Evolutionary conservation across 345 rosid genomes (phyloP), one percentile per base, ranked within the genome.

Genomic region (Gossypium herbaceum): DNA sequence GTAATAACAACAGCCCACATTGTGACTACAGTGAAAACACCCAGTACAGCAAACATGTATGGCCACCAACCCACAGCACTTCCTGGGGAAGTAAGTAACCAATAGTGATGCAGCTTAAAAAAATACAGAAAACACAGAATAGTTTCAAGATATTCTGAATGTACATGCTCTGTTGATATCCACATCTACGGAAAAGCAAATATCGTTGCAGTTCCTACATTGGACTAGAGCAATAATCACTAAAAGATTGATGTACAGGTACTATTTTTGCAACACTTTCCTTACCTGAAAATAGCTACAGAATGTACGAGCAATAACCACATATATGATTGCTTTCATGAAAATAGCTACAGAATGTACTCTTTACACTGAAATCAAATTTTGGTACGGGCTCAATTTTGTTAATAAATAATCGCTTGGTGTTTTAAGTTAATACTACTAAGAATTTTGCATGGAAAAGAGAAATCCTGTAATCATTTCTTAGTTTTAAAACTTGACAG

Each of bases 1-100:
- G 98, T 92, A 54, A 94, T 92, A 71, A 94, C 87, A 76, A 91
- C 95, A 43, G 98, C 98, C 89, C 90, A 87, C 98, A 94, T 92
- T 34, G 98, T 92, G 71, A 94, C 95, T 12, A 89, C 29, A 12
- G 91, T 90, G 78, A 91, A 94, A 81, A 87, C 76, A 72, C 92
- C 94, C 76, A 92, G 65, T 75, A 92, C 81, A 3, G 85, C 92
- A 62, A 92, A 78, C 78, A 86, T 68, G 72, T 89, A 94, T 3
- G 91, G 98, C 94, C 83, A 91, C 96, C 91, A 89, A 63, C 78
- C 88, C 74, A 80, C 78, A 72, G 86, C 79, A 86, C 88, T 87
- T 66, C 92, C 98, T 92, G 88, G 84, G 82, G 68, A 39, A 57
- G 8, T 50, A 24, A 39, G 7, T 60, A 60, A 80, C 44, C n/a